These are phyloP conservation scores for Xylaria hypoxylon DNA, from an alignment of 2,329 filamentous ascomycete genomes.

Conservation along the genomic window DNA sequence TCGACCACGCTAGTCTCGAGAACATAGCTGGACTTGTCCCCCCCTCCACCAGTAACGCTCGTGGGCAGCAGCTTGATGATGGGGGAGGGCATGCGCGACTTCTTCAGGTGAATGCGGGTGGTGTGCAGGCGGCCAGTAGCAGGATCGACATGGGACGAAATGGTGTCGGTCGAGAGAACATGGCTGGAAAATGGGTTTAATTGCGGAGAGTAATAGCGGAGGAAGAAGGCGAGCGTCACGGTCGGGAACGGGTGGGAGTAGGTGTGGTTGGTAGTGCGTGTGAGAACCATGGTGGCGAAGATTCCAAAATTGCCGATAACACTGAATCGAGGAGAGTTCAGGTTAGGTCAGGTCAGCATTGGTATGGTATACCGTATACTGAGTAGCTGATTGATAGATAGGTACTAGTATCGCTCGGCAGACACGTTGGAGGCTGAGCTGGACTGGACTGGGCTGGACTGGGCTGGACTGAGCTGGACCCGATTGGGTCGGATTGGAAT, in stretches of 20 bases:
- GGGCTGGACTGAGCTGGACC: background rate
- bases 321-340: background rate
- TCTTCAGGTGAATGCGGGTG: conserved; percentile 83
- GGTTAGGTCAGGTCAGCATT: conserved; percentile 5
- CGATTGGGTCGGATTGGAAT: background rate
- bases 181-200: conserved; percentile 84
- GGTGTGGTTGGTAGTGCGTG: conserved; percentile 74
- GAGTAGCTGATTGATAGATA: too few relatives aligned
- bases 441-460: background rate
- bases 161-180: conserved; percentile 85
- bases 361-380: background rate
- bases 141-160: conserved; percentile 78
- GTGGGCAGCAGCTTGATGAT: conserved; percentile 80
- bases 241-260: conserved; percentile 87
- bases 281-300: conserved; percentile 67
- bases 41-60: conserved; percentile 73
- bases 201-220: conserved; percentile 79
- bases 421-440: background rate
- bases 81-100: conserved; percentile 79
- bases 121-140: conserved; percentile 80
- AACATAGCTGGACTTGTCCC: conserved; percentile 81
- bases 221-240: conserved; percentile 89
- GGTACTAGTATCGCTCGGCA: conserved; percentile 2
- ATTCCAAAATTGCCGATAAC: conserved; percentile 8
- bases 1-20: conserved; percentile 84